Evolutionary conservation across 768 basidiomycete species (phyloP), one percentile per base, ranked within the genome.

Genomic region (Phanerochaete carnosa): DNA sequence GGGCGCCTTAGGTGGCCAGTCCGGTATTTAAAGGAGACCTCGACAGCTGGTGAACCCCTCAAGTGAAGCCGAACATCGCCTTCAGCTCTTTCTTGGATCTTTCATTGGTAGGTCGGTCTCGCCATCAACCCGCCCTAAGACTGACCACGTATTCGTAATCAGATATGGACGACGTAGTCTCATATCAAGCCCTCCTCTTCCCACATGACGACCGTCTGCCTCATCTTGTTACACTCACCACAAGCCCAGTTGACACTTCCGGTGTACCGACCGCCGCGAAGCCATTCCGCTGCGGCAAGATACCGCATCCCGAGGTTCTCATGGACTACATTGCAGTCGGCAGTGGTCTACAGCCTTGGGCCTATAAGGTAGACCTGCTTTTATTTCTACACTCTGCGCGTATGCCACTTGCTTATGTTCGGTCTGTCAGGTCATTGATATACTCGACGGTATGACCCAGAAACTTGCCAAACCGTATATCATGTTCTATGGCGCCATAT

Each of bases 291-390:
- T 79, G 80, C 32, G 74, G 83, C 50, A 85, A 87, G 57, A 82
- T 90, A 78, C 91, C 91, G 0, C 91, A 93, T 71, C 91, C 91
- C 12, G 90, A 92, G 72, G 82, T 90, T 45, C 84, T 89, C 69
- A 93, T 93, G 90, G 89, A 92, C 73, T 89, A 87, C 73, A 85
- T 93, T 66, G 89, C 88, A 68, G 89, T 91, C 73, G 81, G 83
- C 55, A 77, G 83, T 61, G 86, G 86, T 30, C 74, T 83, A 19
- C 80, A 84, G 59, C 82, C 86, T 16, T 92, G 90, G 90, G 82
- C 83, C 67, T 89, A 84, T 70, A 83, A 88, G 75, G 90, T 90
- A 63, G 66, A 78, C 72, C 28, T 52, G n/a, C 13, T 35, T 22
- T 46, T 7, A 16, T 11, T 35, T 54, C 19, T 26, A 19, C 9